phyloP scores from a whole-genome alignment of 306 rosid species.

The Rubus idaeus region DNA sequence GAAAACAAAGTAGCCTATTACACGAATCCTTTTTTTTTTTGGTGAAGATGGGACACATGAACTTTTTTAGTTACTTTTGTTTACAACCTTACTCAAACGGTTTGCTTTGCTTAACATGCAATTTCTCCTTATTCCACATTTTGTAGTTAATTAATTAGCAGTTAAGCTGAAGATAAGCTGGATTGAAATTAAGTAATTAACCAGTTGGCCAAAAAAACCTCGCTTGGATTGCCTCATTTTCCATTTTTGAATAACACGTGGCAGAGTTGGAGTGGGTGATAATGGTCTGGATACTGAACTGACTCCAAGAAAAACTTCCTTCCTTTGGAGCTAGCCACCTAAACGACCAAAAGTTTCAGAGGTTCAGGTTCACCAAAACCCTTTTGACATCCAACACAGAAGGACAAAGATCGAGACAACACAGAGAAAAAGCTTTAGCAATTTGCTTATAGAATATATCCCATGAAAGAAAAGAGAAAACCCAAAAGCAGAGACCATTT shows the following conservation, averaged over 20 bases:
- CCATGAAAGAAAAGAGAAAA: constrained; percentile 22
- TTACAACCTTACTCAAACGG: constrained; percentile 36
- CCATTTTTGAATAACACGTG: constrained; percentile 12
- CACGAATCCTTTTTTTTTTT: constrained; percentile 13
- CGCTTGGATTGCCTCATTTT: constrained; percentile 37
- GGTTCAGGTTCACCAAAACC: constrained; percentile 27
- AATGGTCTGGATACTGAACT: constrained; percentile 28
- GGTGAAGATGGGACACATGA: constrained; percentile 55
- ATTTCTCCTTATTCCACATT: constrained; percentile 33
- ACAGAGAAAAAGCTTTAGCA: constrained; percentile 1
- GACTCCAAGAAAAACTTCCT: constrained; percentile 11
- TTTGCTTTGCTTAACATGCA: constrained; percentile 54
- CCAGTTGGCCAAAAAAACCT: constrained; percentile 55
- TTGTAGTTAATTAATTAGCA: constrained; percentile 23
- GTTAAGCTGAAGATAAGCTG: constrained; percentile 25
- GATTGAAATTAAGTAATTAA: constrained; percentile 13
- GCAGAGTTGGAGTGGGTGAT: constrained; percentile 42
- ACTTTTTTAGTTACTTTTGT: constrained; percentile 33
- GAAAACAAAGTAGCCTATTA: too few relatives aligned
- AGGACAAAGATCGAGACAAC: background rate
- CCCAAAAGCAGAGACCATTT: background rate
- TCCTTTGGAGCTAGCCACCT: constrained; percentile 34
- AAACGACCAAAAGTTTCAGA: constrained; percentile 9
- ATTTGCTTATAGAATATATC: constrained; percentile 17
- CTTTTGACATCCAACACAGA: background rate